Percentiles rank a stretch among this genome's conserved stretches.
These are phyloP conservation scores for Salinomyces thailandicus DNA, from an alignment of 2,329 filamentous ascomycete genomes.

Conservation along the genomic window DNA sequence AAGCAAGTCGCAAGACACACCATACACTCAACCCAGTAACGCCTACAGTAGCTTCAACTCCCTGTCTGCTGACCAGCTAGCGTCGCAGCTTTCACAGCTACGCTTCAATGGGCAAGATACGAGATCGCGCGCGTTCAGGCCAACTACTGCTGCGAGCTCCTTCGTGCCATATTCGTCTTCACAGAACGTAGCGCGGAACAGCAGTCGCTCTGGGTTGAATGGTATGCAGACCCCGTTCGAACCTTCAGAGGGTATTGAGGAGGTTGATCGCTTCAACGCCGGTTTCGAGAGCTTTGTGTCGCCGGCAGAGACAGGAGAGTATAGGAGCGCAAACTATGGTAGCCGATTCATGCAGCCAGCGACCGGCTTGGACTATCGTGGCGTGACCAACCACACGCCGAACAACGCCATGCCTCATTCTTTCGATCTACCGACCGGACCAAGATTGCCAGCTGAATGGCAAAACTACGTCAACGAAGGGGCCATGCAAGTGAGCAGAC, in stretches of 20 bases:
- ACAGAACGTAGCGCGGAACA: too few species aligned
- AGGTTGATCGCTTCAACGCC: conserved; percentile 3
- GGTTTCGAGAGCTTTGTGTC: not conserved
- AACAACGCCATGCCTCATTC: not conserved
- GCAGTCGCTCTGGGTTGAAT: too few species aligned
- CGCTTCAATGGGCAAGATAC: conserved; percentile 34
- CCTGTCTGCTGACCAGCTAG: conserved; percentile 3
- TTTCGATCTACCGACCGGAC: not conserved
- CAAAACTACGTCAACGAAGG: conserved; percentile 5
- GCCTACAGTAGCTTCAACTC: conserved; percentile 13
- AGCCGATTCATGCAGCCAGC: not conserved
- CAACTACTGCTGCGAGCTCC: not conserved
- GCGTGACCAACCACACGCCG: not conserved
- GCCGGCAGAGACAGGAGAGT: too few species aligned
- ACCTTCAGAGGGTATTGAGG: conserved; percentile 1
- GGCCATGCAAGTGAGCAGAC: not conserved
- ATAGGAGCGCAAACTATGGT: not conserved
- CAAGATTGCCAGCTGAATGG: conserved; percentile 1
- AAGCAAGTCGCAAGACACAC: conserved; percentile 31
- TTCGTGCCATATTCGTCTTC: not conserved
- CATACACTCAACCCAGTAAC: conserved; percentile 38
- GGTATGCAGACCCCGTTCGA: not conserved
- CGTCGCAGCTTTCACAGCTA: conserved; percentile 13
- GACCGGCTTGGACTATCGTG: conserved; percentile 1
- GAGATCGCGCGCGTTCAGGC: conserved; percentile 19